Percentiles rank a stretch among this genome's conserved stretches.
Evolutionary conservation across 306 rosid genomes (phyloP).

Genomic region (Malus orientalis): DNA sequence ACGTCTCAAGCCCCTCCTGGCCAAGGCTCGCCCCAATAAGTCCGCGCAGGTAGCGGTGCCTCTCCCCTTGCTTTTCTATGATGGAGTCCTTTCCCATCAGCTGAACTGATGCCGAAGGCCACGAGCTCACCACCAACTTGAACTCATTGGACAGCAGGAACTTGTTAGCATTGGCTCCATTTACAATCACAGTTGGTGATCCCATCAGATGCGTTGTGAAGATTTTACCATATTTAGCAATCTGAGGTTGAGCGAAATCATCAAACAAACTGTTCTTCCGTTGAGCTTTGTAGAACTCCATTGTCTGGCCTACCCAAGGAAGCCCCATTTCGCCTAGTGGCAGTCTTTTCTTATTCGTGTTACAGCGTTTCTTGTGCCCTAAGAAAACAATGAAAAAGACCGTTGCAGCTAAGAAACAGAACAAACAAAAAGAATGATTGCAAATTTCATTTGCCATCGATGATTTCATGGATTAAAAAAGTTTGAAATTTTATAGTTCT

Average conservation of each 20-base stretch:
- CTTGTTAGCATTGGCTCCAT: slow-evolving; percentile 68
- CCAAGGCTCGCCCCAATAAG: slow-evolving; percentile 45
- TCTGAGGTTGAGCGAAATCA: slow-evolving; percentile 48
- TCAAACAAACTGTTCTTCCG: slow-evolving; percentile 45
- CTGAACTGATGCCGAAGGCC: slow-evolving; percentile 79
- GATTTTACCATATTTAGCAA: slow-evolving; percentile 45
- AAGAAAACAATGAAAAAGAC: slow-evolving; percentile 20
- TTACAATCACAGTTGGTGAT: slow-evolving; percentile 66
- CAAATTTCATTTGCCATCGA: slow-evolving; percentile 3
- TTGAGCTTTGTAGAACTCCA: slow-evolving; percentile 69
- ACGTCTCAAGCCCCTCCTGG: slow-evolving; percentile 39
- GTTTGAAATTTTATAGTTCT: not conserved
- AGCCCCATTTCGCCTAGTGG: slow-evolving; percentile 78
- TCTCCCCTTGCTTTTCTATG: slow-evolving; percentile 64
- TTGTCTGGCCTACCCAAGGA: slow-evolving; percentile 81
- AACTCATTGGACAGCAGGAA: slow-evolving; percentile 71
- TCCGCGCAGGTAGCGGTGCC: slow-evolving; percentile 52
- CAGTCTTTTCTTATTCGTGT: slow-evolving; percentile 21
- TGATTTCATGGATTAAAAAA: not conserved
- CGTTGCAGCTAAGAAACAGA: slow-evolving; percentile 25
- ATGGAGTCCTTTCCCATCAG: slow-evolving; percentile 78
- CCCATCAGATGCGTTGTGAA: slow-evolving; percentile 84
- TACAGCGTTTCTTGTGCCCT: slow-evolving; percentile 21
- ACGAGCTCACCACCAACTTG: slow-evolving; percentile 75
- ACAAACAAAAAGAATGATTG: slow-evolving; percentile 13